Conservation (phyloP, 2,329 filamentous ascomycete species). For the Myriosclerotinia scirpicola region DNA sequence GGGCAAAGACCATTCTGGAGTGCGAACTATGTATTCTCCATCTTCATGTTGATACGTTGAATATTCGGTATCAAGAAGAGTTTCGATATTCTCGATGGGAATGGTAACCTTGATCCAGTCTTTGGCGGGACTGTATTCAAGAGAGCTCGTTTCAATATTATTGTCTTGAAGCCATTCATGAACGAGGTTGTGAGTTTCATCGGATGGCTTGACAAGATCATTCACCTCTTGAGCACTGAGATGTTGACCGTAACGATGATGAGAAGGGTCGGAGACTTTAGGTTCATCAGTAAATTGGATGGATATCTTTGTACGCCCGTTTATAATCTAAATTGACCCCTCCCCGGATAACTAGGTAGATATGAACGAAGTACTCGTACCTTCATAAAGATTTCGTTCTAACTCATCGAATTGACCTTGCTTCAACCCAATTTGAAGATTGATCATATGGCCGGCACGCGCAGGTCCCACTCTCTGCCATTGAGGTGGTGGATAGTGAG, state of each 20-base stretch:
- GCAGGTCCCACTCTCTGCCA: constrained; percentile 23
- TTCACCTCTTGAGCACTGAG: constrained; percentile 52
- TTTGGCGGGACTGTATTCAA: constrained; percentile 51
- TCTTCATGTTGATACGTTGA: constrained; percentile 41
- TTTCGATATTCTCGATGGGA: constrained; percentile 48
- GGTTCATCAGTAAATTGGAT: background rate
- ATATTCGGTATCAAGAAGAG: constrained; percentile 42
- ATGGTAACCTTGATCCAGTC: constrained; percentile 55
- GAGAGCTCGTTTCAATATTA: constrained; percentile 45
- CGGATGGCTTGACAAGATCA: constrained; percentile 52
- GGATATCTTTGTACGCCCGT: background rate
- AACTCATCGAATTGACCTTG: constrained; percentile 25
- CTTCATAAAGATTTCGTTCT: constrained; percentile 25
- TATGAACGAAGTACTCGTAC: background rate
- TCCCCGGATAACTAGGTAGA: background rate
- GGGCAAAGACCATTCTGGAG: constrained; percentile 44
- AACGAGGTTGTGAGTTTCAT: constrained; percentile 53
- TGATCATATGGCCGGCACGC: constrained; percentile 9
- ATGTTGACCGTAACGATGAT: constrained; percentile 56
- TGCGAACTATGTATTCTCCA: constrained; percentile 31
- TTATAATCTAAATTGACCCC: background rate
- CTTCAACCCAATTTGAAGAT: constrained; percentile 25
- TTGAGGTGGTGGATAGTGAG: constrained; percentile 20
- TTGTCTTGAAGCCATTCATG: constrained; percentile 58
- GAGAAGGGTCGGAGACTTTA: constrained; percentile 52